Evolutionary conservation across 169 alveolate genomes (phyloP).

Genomic region (Plasmodium ovale): DNA sequence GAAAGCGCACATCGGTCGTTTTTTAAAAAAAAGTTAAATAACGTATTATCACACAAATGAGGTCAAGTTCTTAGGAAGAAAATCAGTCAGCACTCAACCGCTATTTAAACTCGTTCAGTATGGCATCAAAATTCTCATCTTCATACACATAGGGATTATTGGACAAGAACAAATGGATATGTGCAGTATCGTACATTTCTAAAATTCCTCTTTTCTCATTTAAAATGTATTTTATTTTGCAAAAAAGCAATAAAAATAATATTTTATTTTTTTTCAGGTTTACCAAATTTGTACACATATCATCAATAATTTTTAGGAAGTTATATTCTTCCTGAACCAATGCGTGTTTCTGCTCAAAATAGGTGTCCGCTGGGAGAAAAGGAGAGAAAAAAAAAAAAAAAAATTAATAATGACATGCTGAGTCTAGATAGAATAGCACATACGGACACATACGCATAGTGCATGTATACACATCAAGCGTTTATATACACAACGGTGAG

Average conservation of each 20-base stretch:
- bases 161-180: slow-evolving; percentile 21
- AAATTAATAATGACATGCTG: neutral
- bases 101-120: slow-evolving; percentile 63
- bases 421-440: neutral
- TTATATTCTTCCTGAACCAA: slow-evolving; percentile 30
- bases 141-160: slow-evolving; percentile 43
- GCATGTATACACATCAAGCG: slow-evolving; percentile 19
- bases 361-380: slow-evolving; percentile 1
- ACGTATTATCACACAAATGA: neutral
- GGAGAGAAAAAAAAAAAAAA: slow-evolving; percentile 41
- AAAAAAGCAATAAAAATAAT: slow-evolving; percentile 55
- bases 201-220: slow-evolving; percentile 47
- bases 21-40: neutral
- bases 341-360: slow-evolving; percentile 3
- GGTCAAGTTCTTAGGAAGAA: neutral
- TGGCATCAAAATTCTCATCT: slow-evolving; percentile 68
- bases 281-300: slow-evolving; percentile 8
- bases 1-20: neutral
- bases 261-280: slow-evolving; percentile 49
- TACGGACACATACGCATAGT: neutral
- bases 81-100: neutral
- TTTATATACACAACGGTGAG: no score
- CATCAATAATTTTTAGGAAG: slow-evolving; percentile 45
- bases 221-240: slow-evolving; percentile 51
- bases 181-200: slow-evolving; percentile 23